Conservation (phyloP, 2,329 filamentous ascomycete genomes). For the Metarhizium robertsii region DNA sequence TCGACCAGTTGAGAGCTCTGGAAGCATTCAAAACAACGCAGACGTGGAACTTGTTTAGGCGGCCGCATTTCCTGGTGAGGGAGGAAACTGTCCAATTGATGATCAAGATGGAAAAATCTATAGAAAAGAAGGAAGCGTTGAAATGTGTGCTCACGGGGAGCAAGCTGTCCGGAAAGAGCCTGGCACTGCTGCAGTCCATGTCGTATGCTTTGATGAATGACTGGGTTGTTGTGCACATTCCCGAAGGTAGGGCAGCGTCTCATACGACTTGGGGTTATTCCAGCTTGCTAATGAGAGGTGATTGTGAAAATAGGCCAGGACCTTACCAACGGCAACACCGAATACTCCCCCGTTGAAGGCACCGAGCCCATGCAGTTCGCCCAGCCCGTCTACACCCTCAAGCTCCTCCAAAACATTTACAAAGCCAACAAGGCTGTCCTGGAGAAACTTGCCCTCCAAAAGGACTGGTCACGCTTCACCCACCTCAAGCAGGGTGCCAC, state of each 20-base stretch:
- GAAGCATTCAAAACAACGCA: slow-evolving; percentile 90
- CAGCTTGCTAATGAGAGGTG: not conserved
- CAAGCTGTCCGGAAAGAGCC: slow-evolving; percentile 74
- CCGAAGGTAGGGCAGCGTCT: slow-evolving; percentile 59
- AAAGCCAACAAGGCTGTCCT: slow-evolving; percentile 65
- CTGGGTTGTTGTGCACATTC: slow-evolving; percentile 84
- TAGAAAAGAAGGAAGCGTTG: slow-evolving; percentile 41
- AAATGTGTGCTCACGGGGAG: slow-evolving; percentile 65
- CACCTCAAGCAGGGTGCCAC: slow-evolving; percentile 44
- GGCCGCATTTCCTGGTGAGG: slow-evolving; percentile 70
- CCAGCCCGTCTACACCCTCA: slow-evolving; percentile 69
- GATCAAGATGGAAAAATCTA: slow-evolving; percentile 49
- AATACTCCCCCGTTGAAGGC: slow-evolving; percentile 63
- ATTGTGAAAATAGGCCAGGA: slow-evolving; percentile 50
- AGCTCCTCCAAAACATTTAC: slow-evolving; percentile 62
- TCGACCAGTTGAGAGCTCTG: slow-evolving; percentile 73
- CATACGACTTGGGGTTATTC: not conserved
- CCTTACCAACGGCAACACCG: slow-evolving; percentile 67
- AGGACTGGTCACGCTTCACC: slow-evolving; percentile 32
- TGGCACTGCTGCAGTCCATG: slow-evolving; percentile 76
- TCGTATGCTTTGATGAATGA: slow-evolving; percentile 70
- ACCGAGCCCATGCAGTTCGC: slow-evolving; percentile 54
- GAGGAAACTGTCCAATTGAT: slow-evolving; percentile 67
- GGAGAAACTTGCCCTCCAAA: slow-evolving; percentile 33
- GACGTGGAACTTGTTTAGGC: slow-evolving; percentile 77